Evolutionary conservation across 75 land plant species (phyloP).

Genomic region (Selaginella tamariscina): DNA sequence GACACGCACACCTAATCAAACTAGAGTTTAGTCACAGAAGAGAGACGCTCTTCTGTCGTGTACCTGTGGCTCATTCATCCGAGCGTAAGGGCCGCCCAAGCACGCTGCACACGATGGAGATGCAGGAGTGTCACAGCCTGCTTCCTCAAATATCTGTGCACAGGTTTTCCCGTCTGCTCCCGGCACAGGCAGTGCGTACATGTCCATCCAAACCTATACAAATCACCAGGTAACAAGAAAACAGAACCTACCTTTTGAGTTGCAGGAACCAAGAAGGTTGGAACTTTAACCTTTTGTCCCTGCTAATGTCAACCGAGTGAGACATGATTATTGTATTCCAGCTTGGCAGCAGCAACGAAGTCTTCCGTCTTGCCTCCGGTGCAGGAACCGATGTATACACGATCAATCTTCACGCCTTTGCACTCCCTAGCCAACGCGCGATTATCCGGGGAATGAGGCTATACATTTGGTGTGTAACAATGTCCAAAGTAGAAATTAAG

Average conservation of each 20-base stretch:
- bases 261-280: conserved; percentile 89
- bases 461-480: conserved; percentile 7
- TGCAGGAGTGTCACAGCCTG: conserved; percentile 90
- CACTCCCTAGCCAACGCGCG: conserved; percentile 91
- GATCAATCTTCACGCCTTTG: conserved; percentile 79
- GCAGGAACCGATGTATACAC: conserved; percentile 95
- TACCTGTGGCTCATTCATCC: conserved; percentile 75
- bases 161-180: conserved; percentile 90
- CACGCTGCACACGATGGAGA: conserved; percentile 94
- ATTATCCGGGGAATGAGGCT: conserved; percentile 99
- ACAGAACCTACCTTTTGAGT: conserved; percentile 62
- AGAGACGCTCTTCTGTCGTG: not conserved
- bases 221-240: not conserved
- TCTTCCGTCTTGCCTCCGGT: conserved; percentile 98
- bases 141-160: conserved; percentile 92
- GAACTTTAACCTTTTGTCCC: conserved; percentile 89
- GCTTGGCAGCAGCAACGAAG: conserved; percentile 77
- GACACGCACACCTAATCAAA: conserved; percentile 73
- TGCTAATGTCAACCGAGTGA: conserved; percentile 16
- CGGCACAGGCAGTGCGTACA: conserved; percentile 74
- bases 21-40: not conserved
- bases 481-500: not conserved
- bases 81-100: conserved; percentile 94
- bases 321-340: no score
- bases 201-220: conserved; percentile 84